These are phyloP conservation scores for Thelonectria rubi DNA, from an alignment of 2,329 filamentous ascomycete genomes.

Conservation along the genomic window DNA sequence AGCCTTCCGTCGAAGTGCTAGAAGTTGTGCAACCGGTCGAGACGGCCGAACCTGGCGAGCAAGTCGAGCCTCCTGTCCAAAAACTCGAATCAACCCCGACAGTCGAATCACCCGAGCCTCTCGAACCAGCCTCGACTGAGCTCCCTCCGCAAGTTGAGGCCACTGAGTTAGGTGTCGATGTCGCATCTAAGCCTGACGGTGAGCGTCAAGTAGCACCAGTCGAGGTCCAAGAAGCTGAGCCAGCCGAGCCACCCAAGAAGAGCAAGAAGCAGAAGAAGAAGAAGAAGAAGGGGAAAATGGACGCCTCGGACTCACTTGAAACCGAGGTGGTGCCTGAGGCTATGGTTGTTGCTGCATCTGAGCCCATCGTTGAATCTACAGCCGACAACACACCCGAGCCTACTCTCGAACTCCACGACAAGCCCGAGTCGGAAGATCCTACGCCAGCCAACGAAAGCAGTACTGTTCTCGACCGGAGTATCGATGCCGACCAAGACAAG, in stretches of 20 bases:
- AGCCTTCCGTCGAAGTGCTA: neutral
- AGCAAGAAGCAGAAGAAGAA: conserved; percentile 34
- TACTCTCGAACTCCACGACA: neutral
- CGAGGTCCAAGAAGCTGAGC: neutral
- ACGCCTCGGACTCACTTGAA: neutral
- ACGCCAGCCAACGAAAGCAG: neutral
- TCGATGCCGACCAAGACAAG: neutral
- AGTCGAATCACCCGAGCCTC: conserved; percentile 12
- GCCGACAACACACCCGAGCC: neutral
- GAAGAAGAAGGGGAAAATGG: conserved; percentile 3
- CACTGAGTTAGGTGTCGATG: neutral
- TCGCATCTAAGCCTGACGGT: neutral
- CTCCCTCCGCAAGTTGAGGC: neutral
- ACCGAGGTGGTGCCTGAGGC: neutral
- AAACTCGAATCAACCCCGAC: neutral
- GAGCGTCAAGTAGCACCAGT: neutral
- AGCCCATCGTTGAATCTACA: neutral
- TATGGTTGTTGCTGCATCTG: neutral
- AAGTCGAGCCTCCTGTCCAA: conserved; percentile 6
- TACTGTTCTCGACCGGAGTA: neutral
- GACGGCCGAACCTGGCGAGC: neutral
- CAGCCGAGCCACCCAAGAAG: conserved; percentile 33
- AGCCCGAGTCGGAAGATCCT: neutral
- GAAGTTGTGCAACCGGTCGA: conserved; percentile 8
- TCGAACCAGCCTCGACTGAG: neutral